A percentile compares a stretch with the other conserved stretches of the same genome.
These are phyloP conservation scores for Phyllosticta ampelicida DNA, from an alignment of 2,329 filamentous ascomycete species.

Conservation along the genomic window DNA sequence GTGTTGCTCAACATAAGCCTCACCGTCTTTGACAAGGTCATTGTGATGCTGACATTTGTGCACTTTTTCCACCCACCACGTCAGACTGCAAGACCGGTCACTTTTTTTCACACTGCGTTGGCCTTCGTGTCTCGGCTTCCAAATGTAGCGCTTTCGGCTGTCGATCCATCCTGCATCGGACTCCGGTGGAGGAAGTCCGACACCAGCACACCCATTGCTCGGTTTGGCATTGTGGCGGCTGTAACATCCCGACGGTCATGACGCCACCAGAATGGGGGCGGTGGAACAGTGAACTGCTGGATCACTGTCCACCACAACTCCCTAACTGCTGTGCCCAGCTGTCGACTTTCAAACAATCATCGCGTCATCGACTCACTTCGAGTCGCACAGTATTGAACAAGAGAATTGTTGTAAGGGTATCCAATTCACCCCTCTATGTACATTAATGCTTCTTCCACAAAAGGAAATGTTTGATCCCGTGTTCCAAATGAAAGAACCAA, in stretches of 20 bases:
- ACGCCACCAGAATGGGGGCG: not conserved
- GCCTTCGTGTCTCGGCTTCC: not conserved
- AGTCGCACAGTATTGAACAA: not conserved
- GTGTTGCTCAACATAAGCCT: not conserved
- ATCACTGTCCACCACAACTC: not conserved
- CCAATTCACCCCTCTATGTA: not conserved
- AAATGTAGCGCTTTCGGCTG: not conserved
- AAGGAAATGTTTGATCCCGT: not conserved
- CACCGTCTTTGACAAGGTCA: not conserved
- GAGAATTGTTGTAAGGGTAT: not conserved
- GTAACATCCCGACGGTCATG: not conserved
- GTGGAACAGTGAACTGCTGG: not conserved
- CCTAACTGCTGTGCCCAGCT: no score
- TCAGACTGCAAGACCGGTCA: not conserved
- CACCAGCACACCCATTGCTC: not conserved
- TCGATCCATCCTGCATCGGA: slow-evolving; percentile 2
- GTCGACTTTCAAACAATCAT: not conserved
- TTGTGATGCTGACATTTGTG: not conserved
- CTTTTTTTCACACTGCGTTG: not conserved
- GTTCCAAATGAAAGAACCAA: not conserved
- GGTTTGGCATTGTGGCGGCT: not conserved
- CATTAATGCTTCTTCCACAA: not conserved
- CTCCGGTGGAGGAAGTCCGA: slow-evolving; percentile 10
- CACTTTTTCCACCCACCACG: not conserved
- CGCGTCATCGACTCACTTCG: not conserved